Conservation (phyloP, 257 asterid species). For the Verbascum thapsus region DNA sequence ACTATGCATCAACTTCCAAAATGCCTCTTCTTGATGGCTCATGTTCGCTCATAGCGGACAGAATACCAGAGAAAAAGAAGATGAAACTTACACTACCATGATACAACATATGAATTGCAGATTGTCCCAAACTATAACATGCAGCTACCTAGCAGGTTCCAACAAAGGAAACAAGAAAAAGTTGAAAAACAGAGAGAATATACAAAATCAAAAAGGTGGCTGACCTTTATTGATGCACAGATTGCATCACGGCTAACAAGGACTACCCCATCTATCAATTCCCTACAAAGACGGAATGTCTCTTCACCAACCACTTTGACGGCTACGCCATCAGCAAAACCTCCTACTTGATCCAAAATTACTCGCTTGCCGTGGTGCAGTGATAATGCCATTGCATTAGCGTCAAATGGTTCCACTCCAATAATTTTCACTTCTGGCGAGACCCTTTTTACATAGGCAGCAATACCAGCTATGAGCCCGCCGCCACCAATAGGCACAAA, state of each 20-base stretch:
- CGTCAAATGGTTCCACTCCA: slow-evolving; percentile 94
- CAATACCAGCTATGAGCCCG: slow-evolving; percentile 96
- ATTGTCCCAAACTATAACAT: slow-evolving; percentile 5
- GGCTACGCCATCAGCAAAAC: slow-evolving; percentile 98
- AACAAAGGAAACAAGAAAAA: slow-evolving; percentile 19
- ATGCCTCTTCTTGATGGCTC: slow-evolving; percentile 11
- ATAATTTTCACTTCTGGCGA: slow-evolving; percentile 81
- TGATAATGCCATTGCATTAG: slow-evolving; percentile 93
- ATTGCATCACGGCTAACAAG: slow-evolving; percentile 66
- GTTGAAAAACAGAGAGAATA: neutral
- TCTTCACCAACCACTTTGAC: slow-evolving; percentile 96
- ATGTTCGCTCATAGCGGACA: slow-evolving; percentile 7
- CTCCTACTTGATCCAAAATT: slow-evolving; percentile 86
- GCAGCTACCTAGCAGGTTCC: slow-evolving; percentile 15
- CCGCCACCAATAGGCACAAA: slow-evolving; percentile 99
- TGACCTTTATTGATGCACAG: slow-evolving; percentile 97
- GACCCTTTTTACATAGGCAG: slow-evolving; percentile 91
- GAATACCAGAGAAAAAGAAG: slow-evolving; percentile 7
- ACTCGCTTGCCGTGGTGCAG: slow-evolving; percentile 78
- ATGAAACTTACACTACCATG: slow-evolving; percentile 8
- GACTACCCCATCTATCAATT: slow-evolving; percentile 83
- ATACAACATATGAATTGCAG: slow-evolving; percentile 4
- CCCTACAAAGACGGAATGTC: slow-evolving; percentile 74
- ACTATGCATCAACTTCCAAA: slow-evolving; percentile 1
- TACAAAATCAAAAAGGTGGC: slow-evolving; percentile 8